Base-by-base conservation (phyloP, 805 yeast genomes). In the Ogataea philodendri region DNA sequence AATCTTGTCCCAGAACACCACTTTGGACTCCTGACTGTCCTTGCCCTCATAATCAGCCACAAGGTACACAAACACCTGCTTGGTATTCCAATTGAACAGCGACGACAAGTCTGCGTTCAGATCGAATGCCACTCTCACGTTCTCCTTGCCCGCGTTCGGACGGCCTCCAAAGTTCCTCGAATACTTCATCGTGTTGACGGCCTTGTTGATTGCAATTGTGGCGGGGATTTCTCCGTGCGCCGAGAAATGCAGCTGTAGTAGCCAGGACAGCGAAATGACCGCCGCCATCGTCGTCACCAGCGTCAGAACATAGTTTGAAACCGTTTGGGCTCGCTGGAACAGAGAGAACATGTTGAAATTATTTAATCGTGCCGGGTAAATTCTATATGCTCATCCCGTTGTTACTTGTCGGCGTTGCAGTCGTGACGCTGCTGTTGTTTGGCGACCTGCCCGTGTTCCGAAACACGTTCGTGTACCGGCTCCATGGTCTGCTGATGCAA, bases 81-180 rank as follows among this genome's bases (percentile, higher is more conserved):
- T 90, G 9, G 98, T 93, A 63, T 90, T 93, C 96, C 97, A 90
- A 60, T 84, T 88, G 72, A 89, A 89, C 34, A 93, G 69, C 2
- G 86, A 80, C 2, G 84, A 57, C 43, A 90, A 67, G 60, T 90
- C 96, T 1, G 75, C 67, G 5, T 76, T 76, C 30, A 93, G 63
- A 56, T 86, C 95, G 52, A 93, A 88, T 9, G 64, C 63, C 24
- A 88, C 59, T 49, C 72, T 75, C 39, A 83, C 69, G 56, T 86
- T 86, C 54, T 89, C 95, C 63, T 82, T 88, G 32, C 84, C 80
- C 46, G 69, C 72, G 32, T 80, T 77, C 39, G 70, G 70, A 7
- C 61, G 60, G 3, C 89, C 78, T 2, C 96, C 96, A 42, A 48
- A 54, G 16, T 51, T 52, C 39, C 66, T 52, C 4, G 61, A 54